phyloP scores from a whole-genome alignment of 2,329 filamentous ascomycete species.

The Aspergillus sp. region DNA sequence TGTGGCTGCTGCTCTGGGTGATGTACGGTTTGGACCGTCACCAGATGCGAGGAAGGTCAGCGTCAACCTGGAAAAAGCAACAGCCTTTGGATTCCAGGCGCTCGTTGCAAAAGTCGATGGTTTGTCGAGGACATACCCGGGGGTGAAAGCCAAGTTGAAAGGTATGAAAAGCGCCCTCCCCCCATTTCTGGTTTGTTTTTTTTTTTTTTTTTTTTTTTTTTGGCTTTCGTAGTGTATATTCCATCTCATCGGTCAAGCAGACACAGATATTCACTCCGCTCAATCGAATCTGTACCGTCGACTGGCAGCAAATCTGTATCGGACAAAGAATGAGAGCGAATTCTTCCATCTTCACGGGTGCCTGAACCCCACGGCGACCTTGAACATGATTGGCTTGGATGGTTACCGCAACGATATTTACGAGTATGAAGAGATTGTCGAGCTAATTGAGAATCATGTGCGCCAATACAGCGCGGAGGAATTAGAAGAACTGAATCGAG shows the following conservation, averaged over 20 bases:
- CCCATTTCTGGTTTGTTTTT: not conserved
- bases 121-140: not conserved
- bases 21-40: not conserved
- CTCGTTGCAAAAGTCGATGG: not conserved
- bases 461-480: constrained; percentile 43
- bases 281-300: not conserved
- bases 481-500: constrained; percentile 45
- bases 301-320: constrained; percentile 2
- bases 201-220: too few relatives aligned
- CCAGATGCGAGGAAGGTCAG: not conserved
- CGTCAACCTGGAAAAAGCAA: not conserved
- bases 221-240: too few relatives aligned
- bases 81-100: not conserved
- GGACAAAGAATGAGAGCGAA: constrained; percentile 1
- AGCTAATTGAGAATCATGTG: constrained; percentile 47
- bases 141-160: not conserved
- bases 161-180: too few relatives aligned
- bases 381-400: constrained; percentile 3
- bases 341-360: constrained; percentile 4
- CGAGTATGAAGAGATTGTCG: constrained; percentile 44
- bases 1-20: not conserved
- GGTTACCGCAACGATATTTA: not conserved
- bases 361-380: constrained; percentile 1
- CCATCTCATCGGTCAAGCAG: too few relatives aligned
- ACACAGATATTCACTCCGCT: not conserved